Evolutionary conservation across 2,329 filamentous ascomycete species (phyloP), one percentile per base, ranked within the genome.

Genomic region (Blastomyces percursus): DNA sequence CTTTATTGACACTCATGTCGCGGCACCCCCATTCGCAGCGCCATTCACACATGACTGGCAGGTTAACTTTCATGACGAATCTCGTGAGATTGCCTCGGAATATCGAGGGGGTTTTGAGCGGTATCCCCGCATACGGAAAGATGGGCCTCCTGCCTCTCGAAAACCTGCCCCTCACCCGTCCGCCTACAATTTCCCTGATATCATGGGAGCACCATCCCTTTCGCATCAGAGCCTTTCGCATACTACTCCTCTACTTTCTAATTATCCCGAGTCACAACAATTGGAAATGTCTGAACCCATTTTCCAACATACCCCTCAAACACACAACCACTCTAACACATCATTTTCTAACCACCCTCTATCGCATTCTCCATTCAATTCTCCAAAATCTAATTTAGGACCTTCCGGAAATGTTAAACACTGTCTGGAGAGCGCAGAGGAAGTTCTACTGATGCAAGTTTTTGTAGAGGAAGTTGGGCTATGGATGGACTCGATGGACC

Each of bases 401-500:
- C 77, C 77, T 19, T 71, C 77, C 27, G 76, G 75, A 62, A 78
- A 78, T 60, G 75, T 76, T 38, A 78, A 84, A 46, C 83, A 89
- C 60, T 90, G 84, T 67, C 80, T 96, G 55, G 86, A 84, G 66
- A 85, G 84, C 3, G 83, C 86, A 11, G 89, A 96, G 63, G 91
- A 96, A 72, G 83, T 94, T 0, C 78, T 87, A n/a, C 91, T 91
- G 71, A 90, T 96, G 87, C 90, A 96, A 73, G 86, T 91, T 0
- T 97, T 96, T 72, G 87, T 95, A 7, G 89, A 95, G 70, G 89
- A 96, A 67, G 90, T 97, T 1, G 91, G 88, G 0, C 76, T 91
- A 2, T 96, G 93, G 91, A 96, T 97, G 90, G 93, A 96, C 75
- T 90, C 86, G 51, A 86, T 96, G 79, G 90, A 96, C 76, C 82